Percentiles rank a stretch among this genome's conserved stretches.
Evolutionary conservation across 1,139 yeast species (phyloP).

Genomic region (Candida sp.): DNA sequence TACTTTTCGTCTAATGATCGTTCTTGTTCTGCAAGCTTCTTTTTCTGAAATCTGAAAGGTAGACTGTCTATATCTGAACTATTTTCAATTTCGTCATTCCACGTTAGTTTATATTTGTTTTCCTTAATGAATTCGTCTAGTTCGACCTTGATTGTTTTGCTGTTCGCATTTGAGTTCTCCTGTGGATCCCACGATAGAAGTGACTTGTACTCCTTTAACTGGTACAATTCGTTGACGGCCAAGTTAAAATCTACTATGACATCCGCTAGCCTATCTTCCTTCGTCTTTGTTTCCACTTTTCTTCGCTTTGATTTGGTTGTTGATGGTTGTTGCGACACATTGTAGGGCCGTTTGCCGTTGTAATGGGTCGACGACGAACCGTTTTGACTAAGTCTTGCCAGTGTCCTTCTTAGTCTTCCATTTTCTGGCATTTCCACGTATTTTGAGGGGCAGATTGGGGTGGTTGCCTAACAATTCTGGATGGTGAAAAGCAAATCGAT

Average conservation of each 20-base stretch:
- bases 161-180: conserved; percentile 37
- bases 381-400: conserved; percentile 14
- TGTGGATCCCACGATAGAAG: conserved; percentile 64
- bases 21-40: conserved; percentile 46
- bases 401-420: conserved; percentile 13
- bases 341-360: conserved; percentile 6
- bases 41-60: conserved; percentile 49
- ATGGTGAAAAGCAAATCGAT: not conserved
- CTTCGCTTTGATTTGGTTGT: conserved; percentile 11
- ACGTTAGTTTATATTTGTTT: conserved; percentile 27
- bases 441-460: not conserved
- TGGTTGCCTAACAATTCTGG: not conserved
- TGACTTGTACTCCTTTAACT: conserved; percentile 62
- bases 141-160: conserved; percentile 34
- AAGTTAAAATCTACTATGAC: conserved; percentile 50
- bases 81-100: conserved; percentile 36
- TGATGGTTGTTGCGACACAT: not conserved
- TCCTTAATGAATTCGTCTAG: conserved; percentile 38
- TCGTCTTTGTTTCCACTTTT: conserved; percentile 13
- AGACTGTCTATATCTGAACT: conserved; percentile 31
- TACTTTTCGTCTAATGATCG: conserved; percentile 33
- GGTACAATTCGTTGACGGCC: conserved; percentile 55
- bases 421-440: conserved; percentile 10
- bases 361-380: conserved; percentile 6
- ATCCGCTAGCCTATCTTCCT: conserved; percentile 29